Conservation (phyloP, 139 green algal species). For the Edaphochlamys debaryana region DNA sequence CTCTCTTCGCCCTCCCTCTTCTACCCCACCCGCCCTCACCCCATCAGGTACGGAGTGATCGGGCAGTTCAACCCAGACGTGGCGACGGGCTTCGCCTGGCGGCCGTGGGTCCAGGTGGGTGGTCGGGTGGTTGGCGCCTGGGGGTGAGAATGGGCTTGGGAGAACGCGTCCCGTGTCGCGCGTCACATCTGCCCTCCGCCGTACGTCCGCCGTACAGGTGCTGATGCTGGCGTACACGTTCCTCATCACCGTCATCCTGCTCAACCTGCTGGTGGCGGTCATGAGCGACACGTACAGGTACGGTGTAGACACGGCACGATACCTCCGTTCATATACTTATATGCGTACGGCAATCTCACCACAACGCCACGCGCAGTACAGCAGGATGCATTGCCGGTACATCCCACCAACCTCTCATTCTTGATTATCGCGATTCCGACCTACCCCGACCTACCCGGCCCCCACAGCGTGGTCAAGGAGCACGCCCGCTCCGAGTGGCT, state of each 20-base stretch:
- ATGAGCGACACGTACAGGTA: slow-evolving; percentile 40
- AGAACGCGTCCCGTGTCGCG: too few relatives aligned
- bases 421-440: too few relatives aligned
- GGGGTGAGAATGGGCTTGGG: too few relatives aligned
- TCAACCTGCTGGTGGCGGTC: slow-evolving; percentile 37
- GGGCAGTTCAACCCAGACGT: not conserved
- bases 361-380: not conserved
- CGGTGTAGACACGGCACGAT: too few relatives aligned
- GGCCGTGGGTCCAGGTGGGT: slow-evolving; percentile 24
- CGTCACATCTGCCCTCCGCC: not conserved
- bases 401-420: not conserved
- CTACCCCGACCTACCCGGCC: too few relatives aligned
- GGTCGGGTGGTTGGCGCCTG: too few relatives aligned
- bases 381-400: not conserved
- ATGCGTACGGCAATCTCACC: not conserved
- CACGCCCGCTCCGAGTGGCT: slow-evolving; percentile 30
- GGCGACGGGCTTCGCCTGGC: not conserved
- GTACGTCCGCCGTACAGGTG: not conserved
- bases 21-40: too few relatives aligned
- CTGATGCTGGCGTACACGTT: slow-evolving; percentile 34
- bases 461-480: slow-evolving; percentile 27
- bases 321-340: too few relatives aligned
- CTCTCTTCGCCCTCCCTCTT: not conserved
- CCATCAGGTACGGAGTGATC: slow-evolving; percentile 8
- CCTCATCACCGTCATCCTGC: slow-evolving; percentile 34